Evolutionary conservation across 371 early-diverging fungal species (phyloP), one percentile per base, ranked within the genome.

Genomic region (Rhizopus arrhizus): DNA sequence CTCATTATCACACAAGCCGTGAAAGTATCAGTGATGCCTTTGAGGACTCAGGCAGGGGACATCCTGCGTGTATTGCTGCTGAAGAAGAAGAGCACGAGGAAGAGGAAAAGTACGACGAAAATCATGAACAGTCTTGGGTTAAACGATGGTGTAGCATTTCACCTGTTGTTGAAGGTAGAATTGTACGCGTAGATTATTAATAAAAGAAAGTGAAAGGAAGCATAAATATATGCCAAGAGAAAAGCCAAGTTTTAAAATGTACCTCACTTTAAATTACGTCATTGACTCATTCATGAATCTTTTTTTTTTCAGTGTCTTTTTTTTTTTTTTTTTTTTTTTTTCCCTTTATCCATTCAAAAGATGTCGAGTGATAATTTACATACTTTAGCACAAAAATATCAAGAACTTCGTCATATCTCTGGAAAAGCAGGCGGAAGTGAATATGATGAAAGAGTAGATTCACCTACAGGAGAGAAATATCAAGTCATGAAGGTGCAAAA

Each of bases 391-490:
- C 62, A 67, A 58, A 66, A 70, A 29, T 76, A 68, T 58, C 70
- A 81, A 61, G 33, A 58, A 55, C 73, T 86, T 42, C 79, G 85
- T 40, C 15, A 40, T 4, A 29, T 66, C 28, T 75, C 77, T 59
- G 82, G 82, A 59, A 80, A 80, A 62, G 76, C 75, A 66, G 73
- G 72, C 13, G 85, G 82, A 12, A 78, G 74, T 0, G 73, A 78
- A 15, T 65, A 72, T 52, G 69, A 77, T 51, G 62, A 60, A 13
- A 74, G 76, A 46, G 75, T 78, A n/a, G 84, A 83, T 52, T 72
- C 70, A 42, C 11, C 48, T 29, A 38, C 16, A 2, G 62, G 45
- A 9, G 63, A 63, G 16, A 85, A 86, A 60, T 80, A 82, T 60
- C 60, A 72, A 35, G 58, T 71, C 12, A 74, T 84, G 70, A 64